Evolutionary conservation across 2,329 filamentous ascomycete species (phyloP).

Genomic region (Phoma sp.): DNA sequence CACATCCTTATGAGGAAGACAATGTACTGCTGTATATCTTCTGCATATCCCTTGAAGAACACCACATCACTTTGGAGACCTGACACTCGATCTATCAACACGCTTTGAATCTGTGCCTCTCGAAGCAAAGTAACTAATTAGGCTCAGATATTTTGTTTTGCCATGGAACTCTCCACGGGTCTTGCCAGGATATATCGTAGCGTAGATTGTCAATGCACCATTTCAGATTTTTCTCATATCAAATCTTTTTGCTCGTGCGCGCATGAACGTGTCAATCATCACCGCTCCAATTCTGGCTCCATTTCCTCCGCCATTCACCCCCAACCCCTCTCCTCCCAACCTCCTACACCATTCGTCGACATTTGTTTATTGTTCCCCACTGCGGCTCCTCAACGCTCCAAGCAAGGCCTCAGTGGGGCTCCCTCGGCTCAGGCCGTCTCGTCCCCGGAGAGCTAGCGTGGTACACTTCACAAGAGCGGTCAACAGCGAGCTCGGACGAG

Average conservation of each 20-base stretch:
- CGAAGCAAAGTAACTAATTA: conserved; percentile 7
- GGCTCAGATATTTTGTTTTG: background rate
- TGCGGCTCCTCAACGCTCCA: conserved; percentile 6
- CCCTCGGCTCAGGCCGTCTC: background rate
- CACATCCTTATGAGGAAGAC: conserved; percentile 61
- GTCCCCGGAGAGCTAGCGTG: conserved; percentile 2
- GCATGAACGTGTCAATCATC: conserved; percentile 2
- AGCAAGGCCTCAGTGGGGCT: background rate
- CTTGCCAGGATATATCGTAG: background rate
- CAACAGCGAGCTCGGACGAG: background rate
- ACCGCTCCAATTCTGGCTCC: background rate
- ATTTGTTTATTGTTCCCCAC: conserved; percentile 11
- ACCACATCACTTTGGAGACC: conserved; percentile 70
- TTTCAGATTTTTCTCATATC: background rate
- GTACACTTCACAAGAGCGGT: conserved; percentile 10
- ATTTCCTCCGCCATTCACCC: background rate
- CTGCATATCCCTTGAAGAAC: conserved; percentile 66
- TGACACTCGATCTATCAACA: conserved; percentile 49
- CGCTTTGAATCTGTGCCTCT: background rate
- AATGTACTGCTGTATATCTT: conserved; percentile 69
- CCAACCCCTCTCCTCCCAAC: background rate
- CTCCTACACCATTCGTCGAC: background rate
- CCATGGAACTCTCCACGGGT: background rate
- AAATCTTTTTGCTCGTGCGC: background rate
- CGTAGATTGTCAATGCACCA: conserved; percentile 3